Conservation (phyloP, 306 rosid species). For the Sicyos edulis region DNA sequence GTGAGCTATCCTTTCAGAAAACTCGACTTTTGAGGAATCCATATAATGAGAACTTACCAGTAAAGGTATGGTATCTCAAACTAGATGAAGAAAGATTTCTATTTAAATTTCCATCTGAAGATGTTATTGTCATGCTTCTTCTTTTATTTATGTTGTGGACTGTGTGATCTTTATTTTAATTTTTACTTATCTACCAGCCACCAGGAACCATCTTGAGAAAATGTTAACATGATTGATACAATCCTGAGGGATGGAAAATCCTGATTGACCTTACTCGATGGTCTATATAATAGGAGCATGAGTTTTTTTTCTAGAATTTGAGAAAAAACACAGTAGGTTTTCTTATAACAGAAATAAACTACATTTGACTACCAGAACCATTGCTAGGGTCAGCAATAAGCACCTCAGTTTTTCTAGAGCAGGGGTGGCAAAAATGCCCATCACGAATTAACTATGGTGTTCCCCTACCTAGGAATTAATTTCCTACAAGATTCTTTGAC, state of each 20-base stretch:
- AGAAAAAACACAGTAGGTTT: neutral
- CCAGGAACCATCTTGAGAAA: neutral
- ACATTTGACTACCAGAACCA: neutral
- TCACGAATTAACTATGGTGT: no score
- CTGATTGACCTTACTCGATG: neutral
- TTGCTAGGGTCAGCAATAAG: neutral
- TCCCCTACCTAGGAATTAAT: no score
- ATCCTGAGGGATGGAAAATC: neutral
- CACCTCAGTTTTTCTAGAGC: no score
- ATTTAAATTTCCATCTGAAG: constrained; percentile 5
- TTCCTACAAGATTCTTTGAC: no score
- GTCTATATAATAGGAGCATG: neutral
- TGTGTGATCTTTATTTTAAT: neutral
- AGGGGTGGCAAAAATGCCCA: no score
- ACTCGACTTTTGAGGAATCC: constrained; percentile 99
- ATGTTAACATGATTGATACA: neutral
- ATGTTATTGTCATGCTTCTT: neutral
- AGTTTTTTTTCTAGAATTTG: neutral
- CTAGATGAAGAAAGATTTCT: neutral
- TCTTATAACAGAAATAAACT: neutral
- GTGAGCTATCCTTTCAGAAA: constrained; percentile 95
- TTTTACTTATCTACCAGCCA: neutral
- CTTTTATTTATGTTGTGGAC: neutral
- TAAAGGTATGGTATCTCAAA: constrained; percentile 61
- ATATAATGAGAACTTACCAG: constrained; percentile 95